A percentile compares a stretch with the other conserved stretches of the same genome.
phyloP scores from a whole-genome alignment of 2,329 filamentous ascomycete species.

The Aspergillus pseudonomiae region DNA sequence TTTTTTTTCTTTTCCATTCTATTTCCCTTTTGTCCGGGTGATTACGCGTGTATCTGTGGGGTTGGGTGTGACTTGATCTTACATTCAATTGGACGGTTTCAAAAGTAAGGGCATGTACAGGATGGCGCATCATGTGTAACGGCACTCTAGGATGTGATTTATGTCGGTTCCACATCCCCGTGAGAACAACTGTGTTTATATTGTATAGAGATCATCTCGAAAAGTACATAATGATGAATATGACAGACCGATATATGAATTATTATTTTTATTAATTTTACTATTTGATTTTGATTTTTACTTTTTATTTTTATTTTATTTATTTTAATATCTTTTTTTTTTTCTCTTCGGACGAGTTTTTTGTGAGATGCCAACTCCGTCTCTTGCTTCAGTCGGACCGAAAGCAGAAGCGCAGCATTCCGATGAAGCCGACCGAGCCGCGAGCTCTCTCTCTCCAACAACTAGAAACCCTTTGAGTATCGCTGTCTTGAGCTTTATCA shows the following conservation, averaged over 20 bases:
- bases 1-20: conserved; percentile 3
- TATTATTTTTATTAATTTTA: too few relatives aligned
- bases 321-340: neutral
- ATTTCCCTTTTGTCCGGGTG: neutral
- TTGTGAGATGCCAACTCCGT: too few relatives aligned
- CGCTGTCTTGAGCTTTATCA: neutral
- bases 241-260: conserved; percentile 5
- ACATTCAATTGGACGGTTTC: neutral
- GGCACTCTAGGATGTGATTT: conserved; percentile 1
- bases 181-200: conserved; percentile 3
- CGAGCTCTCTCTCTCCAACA: too few relatives aligned
- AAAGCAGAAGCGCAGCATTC: neutral
- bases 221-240: conserved; percentile 15
- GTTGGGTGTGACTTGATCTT: neutral
- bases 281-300: too few relatives aligned
- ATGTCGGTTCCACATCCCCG: neutral
- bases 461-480: too few relatives aligned
- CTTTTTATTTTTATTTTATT: too few relatives aligned
- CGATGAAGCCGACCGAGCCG: neutral
- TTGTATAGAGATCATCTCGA: conserved; percentile 10
- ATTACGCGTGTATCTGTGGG: neutral
- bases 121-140: neutral
- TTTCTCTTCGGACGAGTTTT: too few relatives aligned
- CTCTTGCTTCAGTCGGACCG: neutral
- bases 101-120: neutral